These are phyloP conservation scores for Lathyrus oleraceus DNA, from an alignment of 306 rosid genomes.

Conservation along the genomic window DNA sequence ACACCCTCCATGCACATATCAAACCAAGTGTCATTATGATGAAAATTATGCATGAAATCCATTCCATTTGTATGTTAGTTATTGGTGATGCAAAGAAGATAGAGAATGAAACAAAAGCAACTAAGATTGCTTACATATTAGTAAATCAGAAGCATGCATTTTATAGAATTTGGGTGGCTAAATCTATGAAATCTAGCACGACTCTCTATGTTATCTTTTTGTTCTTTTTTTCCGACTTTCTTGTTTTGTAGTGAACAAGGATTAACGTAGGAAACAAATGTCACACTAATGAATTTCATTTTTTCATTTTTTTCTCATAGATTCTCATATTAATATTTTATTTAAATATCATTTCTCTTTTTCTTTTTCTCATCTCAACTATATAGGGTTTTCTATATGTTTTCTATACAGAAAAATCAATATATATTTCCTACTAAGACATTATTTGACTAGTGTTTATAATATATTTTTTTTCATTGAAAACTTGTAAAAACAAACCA, in stretches of 20 bases:
- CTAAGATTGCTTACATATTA: neutral
- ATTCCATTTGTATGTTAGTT: neutral
- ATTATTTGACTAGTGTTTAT: too few species aligned
- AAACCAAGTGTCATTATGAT: neutral
- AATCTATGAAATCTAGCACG: neutral
- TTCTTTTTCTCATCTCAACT: too few species aligned
- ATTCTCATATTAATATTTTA: too few species aligned
- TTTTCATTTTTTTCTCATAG: too few species aligned
- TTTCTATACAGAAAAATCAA: too few species aligned
- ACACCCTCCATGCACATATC: constrained; percentile 40
- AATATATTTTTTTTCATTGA: too few species aligned
- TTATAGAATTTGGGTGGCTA: neutral
- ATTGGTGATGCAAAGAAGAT: neutral
- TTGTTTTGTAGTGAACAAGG: neutral
- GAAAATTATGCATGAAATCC: neutral
- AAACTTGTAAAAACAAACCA: too few species aligned
- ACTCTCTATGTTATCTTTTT: constrained; percentile 1
- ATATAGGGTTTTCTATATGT: too few species aligned
- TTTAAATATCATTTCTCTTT: too few species aligned
- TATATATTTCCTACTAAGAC: too few species aligned
- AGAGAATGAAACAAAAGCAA: neutral
- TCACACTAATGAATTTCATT: too few species aligned
- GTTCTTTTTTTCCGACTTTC: neutral
- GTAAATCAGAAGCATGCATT: neutral
- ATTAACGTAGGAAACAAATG: too few species aligned